Evolutionary conservation across 768 basidiomycete species (phyloP).

Genomic region (Mrakia gelida): DNA sequence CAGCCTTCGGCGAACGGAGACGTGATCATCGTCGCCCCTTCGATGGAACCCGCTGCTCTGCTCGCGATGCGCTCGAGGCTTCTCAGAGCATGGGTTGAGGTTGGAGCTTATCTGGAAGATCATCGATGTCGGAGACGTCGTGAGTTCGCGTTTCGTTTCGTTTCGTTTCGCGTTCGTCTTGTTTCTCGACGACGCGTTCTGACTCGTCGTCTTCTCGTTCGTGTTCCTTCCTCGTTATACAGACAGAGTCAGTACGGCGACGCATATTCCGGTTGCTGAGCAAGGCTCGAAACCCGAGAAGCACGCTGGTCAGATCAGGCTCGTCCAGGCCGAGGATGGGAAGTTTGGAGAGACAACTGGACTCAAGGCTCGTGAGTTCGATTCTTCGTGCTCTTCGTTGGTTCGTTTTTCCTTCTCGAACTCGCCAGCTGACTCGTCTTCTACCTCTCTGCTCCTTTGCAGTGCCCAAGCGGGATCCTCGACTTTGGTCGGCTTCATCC

Average conservation of each 20-base stretch:
- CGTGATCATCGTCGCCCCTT: constrained; percentile 10
- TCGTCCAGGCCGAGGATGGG: neutral
- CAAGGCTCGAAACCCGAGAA: neutral
- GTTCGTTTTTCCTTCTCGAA: neutral
- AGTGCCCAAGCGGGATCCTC: neutral
- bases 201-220: neutral
- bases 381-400: neutral
- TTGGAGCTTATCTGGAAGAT: constrained; percentile 62
- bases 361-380: neutral
- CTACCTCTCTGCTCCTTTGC: neutral
- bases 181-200: neutral
- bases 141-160: constrained; percentile 23
- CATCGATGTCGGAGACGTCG: constrained; percentile 54
- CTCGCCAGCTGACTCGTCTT: neutral
- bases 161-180: neutral
- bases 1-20: neutral
- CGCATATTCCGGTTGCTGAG: neutral
- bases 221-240: neutral
- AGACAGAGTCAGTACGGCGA: neutral
- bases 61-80: constrained; percentile 51
- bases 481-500: neutral
- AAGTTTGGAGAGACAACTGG: neutral
- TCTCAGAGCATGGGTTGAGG: constrained; percentile 75
- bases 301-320: neutral
- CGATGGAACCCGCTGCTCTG: neutral